Evolutionary conservation across 2,329 filamentous ascomycete genomes (phyloP).

Genomic region (Nemania sp.): DNA sequence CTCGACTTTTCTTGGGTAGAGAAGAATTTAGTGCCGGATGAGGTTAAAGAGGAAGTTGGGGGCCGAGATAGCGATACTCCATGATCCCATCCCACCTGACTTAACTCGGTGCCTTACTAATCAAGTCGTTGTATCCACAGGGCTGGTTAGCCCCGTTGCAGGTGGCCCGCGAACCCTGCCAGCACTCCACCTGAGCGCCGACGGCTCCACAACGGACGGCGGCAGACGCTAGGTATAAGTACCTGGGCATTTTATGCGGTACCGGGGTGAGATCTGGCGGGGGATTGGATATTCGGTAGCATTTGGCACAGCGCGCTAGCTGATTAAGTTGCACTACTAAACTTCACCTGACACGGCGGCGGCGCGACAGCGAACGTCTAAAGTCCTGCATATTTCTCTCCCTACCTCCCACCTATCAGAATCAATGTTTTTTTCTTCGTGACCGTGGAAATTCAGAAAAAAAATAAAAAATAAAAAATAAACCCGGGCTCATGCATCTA

Average conservation of each 20-base stretch:
- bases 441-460: conserved; percentile 6
- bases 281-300: neutral
- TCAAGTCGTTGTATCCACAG: conserved; percentile 15
- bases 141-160: conserved; percentile 14
- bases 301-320: neutral
- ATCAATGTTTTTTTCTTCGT: neutral
- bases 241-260: no score
- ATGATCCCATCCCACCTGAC: no score
- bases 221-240: conserved; percentile 25
- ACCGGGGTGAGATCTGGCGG: neutral
- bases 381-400: conserved; percentile 24
- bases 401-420: conserved; percentile 25
- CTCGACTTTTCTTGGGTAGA: neutral
- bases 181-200: conserved; percentile 1
- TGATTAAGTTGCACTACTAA: conserved; percentile 8
- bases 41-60: conserved; percentile 25
- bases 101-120: no score
- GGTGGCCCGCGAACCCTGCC: conserved; percentile 9
- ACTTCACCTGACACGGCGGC: conserved; percentile 29
- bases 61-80: conserved; percentile 13
- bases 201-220: conserved; percentile 23
- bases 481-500: neutral
- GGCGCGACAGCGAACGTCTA: neutral
- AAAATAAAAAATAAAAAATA: no score
- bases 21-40: conserved; percentile 17